Base-by-base conservation (phyloP, 1,284 basidiomycete genomes). In the Microstroma glucosiphilum region DNA sequence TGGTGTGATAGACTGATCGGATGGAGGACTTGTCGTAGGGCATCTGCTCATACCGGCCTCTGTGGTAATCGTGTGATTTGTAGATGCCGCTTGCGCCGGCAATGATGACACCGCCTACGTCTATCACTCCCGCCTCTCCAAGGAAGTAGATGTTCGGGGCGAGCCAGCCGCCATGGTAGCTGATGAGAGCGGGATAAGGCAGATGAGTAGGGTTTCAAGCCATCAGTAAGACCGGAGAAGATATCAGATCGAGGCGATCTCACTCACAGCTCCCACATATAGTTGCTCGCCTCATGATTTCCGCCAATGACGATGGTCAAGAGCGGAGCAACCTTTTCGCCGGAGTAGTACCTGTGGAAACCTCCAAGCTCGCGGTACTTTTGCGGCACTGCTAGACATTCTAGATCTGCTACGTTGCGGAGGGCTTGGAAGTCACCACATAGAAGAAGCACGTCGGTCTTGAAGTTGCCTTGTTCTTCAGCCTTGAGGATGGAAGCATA, bases 61-160 rank as follows among this genome's bases (percentile, higher is more conserved):
- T 61, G 12, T 15, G 78, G 77, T 91, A 97, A 76, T 97, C 89
- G 56, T 87, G 83, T 0, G 77, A 77, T 73, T 96, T 96, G 83
- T 88, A 97, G 60, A 98, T 98, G 4, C 96, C 94, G 9, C 91
- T 94, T 3, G 89, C 86, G 7, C 94, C 94, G 11, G 88, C 87
- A 42, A 99, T 90, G 12, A 89, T 84, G 41, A 97, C 69, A 41
- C 80, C 80, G 0, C 90, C 92, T 40, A 96, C 87, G 58, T 89
- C 85, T 0, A 98, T 85, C 61, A 89, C 90, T 0, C 94, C 94
- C 7, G 92, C 91, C 66, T 89, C 86, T 0, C 96, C 96, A 6
- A 99, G 85, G 78, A 90, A 98, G 82, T 96, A 99, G 60, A 98
- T 96, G 77, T 96, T 94, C 1, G 90, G 91, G 0, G 96, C 96